Base-by-base conservation (phyloP, 2,329 filamentous ascomycete genomes). In the Colletotrichum caudatum region DNA sequence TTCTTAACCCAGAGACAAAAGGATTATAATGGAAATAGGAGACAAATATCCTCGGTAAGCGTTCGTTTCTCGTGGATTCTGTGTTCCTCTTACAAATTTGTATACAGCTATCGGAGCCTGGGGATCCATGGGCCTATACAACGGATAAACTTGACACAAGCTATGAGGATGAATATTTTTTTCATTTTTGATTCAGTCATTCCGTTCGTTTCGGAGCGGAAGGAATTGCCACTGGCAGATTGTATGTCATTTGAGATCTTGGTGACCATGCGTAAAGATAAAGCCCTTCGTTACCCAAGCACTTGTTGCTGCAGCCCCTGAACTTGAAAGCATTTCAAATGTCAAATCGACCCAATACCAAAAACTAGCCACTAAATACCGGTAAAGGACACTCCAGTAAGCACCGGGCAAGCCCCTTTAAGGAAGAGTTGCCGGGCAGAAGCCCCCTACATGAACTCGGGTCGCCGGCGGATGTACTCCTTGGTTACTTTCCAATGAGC, bases 401-500 rank as follows among this genome's bases (percentile, higher is more conserved):
- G 2, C 2, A 35, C 2, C 7, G 11, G 11, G 12, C 29, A 35
- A 5, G 12, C 5, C n/a, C 2, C 4, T 5, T 18, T 2, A 2
- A 35, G 11, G 12, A 1, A 6, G 1, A 16, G 5, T 37, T 37
- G 4, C 5, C 11, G 20, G 5, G 14, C 29, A 11, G 5, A 5
- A 7, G 14, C 9, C 5, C 51, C 20, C 33, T 56, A n/a, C 20
- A 23, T 3, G 5, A n/a, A 16, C 9, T 16, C 1, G 9, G 20
- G 11, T 29, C 23, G 50, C 53, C 29, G 50, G 0, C 76, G 91
- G 1, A 74, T 58, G 41, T 66, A 80, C 56, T 80, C 76, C 46
- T 74, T 78, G 0, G 66, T 76, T 1, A 80, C 69, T 56, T 76
- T 75, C 80, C 80, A 82, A 41, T 77, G 51, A 33, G 51, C 70